These are phyloP conservation scores for Danielia reshetovae DNA, from an alignment of 805 yeast species.

Conservation along the genomic window DNA sequence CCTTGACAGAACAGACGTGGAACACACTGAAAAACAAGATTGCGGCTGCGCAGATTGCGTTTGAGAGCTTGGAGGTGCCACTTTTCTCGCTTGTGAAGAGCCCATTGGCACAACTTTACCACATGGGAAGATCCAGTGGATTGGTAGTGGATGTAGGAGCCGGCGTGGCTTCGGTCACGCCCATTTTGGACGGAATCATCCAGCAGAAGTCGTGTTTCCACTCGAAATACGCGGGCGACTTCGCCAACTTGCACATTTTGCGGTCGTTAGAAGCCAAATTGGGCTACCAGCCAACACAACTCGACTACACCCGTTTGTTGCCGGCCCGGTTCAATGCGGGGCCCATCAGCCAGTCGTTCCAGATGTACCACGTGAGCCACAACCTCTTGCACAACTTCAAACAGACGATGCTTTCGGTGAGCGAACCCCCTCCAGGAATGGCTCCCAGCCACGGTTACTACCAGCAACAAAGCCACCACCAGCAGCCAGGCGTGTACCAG, in stretches of 20 bases:
- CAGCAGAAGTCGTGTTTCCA: slow-evolving; percentile 61
- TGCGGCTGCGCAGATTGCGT: slow-evolving; percentile 65
- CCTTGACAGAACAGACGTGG: slow-evolving; percentile 65
- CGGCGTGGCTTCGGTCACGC: slow-evolving; percentile 65
- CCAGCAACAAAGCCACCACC: slow-evolving; percentile 20
- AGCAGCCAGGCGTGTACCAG: slow-evolving; percentile 38
- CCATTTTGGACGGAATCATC: slow-evolving; percentile 71
- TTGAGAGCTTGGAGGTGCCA: slow-evolving; percentile 72
- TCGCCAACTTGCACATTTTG: slow-evolving; percentile 60
- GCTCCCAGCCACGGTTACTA: slow-evolving; percentile 13
- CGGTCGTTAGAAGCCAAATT: slow-evolving; percentile 37
- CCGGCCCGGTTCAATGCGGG: slow-evolving; percentile 6
- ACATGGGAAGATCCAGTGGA: slow-evolving; percentile 74
- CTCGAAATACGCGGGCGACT: slow-evolving; percentile 82
- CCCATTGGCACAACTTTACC: slow-evolving; percentile 73
- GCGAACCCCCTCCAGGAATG: slow-evolving; percentile 18
- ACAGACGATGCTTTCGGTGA: slow-evolving; percentile 24
- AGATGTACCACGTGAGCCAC: slow-evolving; percentile 33
- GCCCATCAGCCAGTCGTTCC: slow-evolving; percentile 21
- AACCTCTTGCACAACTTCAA: slow-evolving; percentile 35
- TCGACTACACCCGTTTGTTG: slow-evolving; percentile 14
- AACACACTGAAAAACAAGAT: slow-evolving; percentile 54
- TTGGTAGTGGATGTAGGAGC: slow-evolving; percentile 80
- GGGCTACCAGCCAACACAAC: slow-evolving; percentile 16
- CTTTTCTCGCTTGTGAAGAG: slow-evolving; percentile 69